These are phyloP conservation scores for Lactuca sativa DNA, from an alignment of 129 eudicot species.

Conservation along the genomic window DNA sequence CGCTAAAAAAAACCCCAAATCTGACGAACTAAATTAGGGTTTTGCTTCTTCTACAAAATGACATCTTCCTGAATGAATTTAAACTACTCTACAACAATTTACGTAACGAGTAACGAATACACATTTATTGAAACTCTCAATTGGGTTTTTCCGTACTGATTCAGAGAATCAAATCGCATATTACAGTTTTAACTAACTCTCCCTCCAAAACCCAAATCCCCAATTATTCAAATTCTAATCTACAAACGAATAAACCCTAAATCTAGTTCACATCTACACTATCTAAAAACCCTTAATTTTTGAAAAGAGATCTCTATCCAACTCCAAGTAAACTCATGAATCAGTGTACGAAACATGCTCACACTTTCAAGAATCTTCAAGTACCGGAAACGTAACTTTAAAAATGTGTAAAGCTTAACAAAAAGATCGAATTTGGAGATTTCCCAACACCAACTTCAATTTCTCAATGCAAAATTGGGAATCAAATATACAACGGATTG, in stretches of 20 bases:
- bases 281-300: conserved; percentile 16
- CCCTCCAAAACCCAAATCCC: conserved; percentile 78
- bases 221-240: conserved; percentile 34
- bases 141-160: conserved; percentile 26
- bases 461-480: conserved; percentile 27
- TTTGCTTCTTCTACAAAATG: conserved; percentile 35
- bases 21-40: conserved; percentile 48
- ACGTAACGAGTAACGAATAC: conserved; percentile 25
- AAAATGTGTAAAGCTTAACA: conserved; percentile 26
- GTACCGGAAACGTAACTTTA: conserved; percentile 20
- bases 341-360: not conserved
- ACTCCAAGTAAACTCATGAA: conserved; percentile 41
- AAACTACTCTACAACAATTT: conserved; percentile 24
- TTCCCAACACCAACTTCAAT: conserved; percentile 35
- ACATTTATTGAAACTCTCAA: conserved; percentile 32
- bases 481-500: conserved; percentile 13
- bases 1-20: conserved; percentile 19
- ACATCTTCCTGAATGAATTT: conserved; percentile 32
- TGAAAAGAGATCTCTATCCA: conserved; percentile 26
- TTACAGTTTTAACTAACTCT: conserved; percentile 58
- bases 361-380: conserved; percentile 19
- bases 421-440: conserved; percentile 25
- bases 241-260: conserved; percentile 38
- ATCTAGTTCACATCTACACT: conserved; percentile 14
- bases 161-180: conserved; percentile 30